These are phyloP conservation scores for Scleromitrula shiraiana DNA, from an alignment of 2,329 filamentous ascomycete genomes.

Conservation along the genomic window DNA sequence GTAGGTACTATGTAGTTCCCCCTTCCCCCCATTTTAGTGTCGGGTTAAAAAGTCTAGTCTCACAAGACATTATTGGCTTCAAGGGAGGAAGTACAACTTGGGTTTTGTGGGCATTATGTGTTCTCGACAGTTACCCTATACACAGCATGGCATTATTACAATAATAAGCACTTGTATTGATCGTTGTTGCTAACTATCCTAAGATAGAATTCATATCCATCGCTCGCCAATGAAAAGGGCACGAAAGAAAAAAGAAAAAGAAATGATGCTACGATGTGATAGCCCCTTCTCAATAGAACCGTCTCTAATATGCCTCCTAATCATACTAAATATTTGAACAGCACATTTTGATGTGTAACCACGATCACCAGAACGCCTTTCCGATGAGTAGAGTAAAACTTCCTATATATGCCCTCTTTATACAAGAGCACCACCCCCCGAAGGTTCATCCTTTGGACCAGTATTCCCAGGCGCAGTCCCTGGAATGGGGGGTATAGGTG, in stretches of 20 bases:
- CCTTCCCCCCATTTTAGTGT: too few relatives aligned
- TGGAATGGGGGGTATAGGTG: constrained; percentile 23
- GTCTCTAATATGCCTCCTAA: neutral
- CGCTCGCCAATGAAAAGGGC: neutral
- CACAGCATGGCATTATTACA: too few relatives aligned
- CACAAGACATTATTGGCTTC: too few relatives aligned
- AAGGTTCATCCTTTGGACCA: constrained; percentile 19
- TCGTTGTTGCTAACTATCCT: constrained; percentile 9
- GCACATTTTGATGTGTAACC: constrained; percentile 4
- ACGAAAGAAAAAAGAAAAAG: constrained; percentile 1
- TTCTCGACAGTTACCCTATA: too few relatives aligned
- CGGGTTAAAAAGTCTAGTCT: too few relatives aligned
- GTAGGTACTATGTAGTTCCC: too few relatives aligned
- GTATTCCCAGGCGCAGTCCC: constrained; percentile 16
- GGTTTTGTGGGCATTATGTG: too few relatives aligned
- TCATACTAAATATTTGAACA: constrained; percentile 1
- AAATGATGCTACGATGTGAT: constrained; percentile 8
- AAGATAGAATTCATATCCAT: neutral
- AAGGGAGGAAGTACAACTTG: too few relatives aligned
- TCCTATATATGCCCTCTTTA: constrained; percentile 4
- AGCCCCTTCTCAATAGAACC: neutral
- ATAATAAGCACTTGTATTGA: too few relatives aligned
- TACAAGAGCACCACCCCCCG: constrained; percentile 23
- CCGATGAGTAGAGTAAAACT: constrained; percentile 14
- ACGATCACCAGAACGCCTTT: constrained; percentile 12